Percentiles rank a stretch among this genome's conserved stretches.
Evolutionary conservation across 2,329 filamentous ascomycete species (phyloP).

Genomic region (Pestalotiopsis sp.): DNA sequence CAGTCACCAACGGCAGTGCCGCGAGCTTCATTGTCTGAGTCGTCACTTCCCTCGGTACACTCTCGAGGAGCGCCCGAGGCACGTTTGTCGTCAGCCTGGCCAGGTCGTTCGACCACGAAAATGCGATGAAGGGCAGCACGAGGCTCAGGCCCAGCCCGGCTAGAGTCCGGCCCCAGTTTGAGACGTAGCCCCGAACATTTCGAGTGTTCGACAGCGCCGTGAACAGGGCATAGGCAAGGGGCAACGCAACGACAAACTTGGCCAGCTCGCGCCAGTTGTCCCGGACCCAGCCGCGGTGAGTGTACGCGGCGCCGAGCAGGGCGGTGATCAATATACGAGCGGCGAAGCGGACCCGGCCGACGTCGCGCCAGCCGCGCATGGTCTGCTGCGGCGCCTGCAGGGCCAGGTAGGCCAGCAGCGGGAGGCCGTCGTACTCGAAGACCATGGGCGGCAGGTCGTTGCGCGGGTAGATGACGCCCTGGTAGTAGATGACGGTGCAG

Average conservation of each 20-base stretch:
- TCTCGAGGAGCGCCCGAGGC: neutral
- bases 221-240: neutral
- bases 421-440: neutral
- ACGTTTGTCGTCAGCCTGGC: neutral
- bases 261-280: neutral
- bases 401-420: neutral
- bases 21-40: neutral
- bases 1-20: neutral
- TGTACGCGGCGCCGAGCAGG: neutral
- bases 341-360: neutral
- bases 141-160: neutral
- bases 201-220: neutral
- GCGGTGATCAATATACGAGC: neutral
- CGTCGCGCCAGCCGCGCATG: neutral
- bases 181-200: neutral
- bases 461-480: constrained; percentile 30
- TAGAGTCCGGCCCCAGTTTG: neutral
- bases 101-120: neutral
- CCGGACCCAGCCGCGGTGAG: neutral
- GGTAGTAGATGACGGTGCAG: constrained; percentile 33
- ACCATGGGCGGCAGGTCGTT: neutral
- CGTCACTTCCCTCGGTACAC: neutral
- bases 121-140: neutral
- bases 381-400: neutral
- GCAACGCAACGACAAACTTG: neutral